Base-by-base conservation (phyloP, 2,329 filamentous ascomycete species). In the Saccharata proteae region DNA sequence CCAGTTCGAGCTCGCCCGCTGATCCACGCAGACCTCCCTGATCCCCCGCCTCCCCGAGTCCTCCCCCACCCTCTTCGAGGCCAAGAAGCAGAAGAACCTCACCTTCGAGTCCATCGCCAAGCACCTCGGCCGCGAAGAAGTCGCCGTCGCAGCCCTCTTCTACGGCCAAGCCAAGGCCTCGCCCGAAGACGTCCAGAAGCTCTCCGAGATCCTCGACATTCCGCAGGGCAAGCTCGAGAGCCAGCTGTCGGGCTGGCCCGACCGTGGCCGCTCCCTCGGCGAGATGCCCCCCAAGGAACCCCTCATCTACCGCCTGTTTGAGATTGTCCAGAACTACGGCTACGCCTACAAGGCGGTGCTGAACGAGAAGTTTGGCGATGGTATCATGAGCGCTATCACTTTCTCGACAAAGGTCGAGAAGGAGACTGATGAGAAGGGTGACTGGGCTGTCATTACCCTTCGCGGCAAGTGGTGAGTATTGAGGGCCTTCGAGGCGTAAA, bases 301-400 rank as follows among this genome's bases (percentile, higher is more conserved):
- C 4, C 59, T 92, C 43, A 86, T 94, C 50, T 96, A 96, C 57
- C 68, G 88, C 3, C 56, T 94, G 37, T 94, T 84, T 55, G 88
- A 96, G 66, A 80, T 94, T 51, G 78, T 96, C 39, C 86, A 94
- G 62, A 96, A 93, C 56, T 94, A 94, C 49, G 88, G 88, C 1
- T 92, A 93, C 55, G 82, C 86, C 1, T 94, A 92, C 61, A 94
- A 94, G 68, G 86, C 85, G 1, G 72, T 96, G 4, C 54, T 94
- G 56, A 94, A 96, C 45, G 88, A 96, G 69, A 94, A 94, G 67
- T 67, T 67, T 45, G 64, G 64, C 6, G 64, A 67, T 37, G 88
- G 88, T 1, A 96, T 96, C 50, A 94, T 96, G 88, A 93, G 84
- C 51, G 88, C 86, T 1, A 93, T 94, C 49, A 75, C 76, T 11